Evolutionary conservation across 2,329 filamentous ascomycete species (phyloP).

Genomic region (Fusarium dlaminii): DNA sequence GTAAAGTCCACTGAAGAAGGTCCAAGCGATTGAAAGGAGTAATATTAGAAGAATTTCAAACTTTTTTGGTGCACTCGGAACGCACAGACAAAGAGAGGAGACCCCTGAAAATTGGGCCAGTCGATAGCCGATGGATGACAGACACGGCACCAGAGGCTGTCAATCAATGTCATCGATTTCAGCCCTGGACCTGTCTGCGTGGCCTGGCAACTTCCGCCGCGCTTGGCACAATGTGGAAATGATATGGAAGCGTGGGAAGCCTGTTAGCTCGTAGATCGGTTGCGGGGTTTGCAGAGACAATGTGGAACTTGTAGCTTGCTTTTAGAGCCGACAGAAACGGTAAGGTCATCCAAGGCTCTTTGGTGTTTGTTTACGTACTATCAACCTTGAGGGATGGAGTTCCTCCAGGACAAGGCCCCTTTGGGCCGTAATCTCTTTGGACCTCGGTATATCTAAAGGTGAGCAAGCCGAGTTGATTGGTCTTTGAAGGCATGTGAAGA

Average conservation of each 20-base stretch:
- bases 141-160: slow-evolving; percentile 2
- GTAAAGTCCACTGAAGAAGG: not conserved
- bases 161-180: slow-evolving; percentile 5
- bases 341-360: slow-evolving; percentile 14
- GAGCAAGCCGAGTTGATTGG: not conserved
- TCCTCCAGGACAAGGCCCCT: slow-evolving; percentile 5
- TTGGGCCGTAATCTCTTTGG: not conserved
- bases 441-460: slow-evolving; percentile 6
- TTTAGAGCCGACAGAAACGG: slow-evolving; percentile 6
- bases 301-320: slow-evolving; percentile 18
- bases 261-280: slow-evolving; percentile 22
- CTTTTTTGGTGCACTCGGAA: not conserved
- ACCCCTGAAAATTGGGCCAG: not conserved
- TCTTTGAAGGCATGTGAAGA: not conserved
- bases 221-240: slow-evolving; percentile 17
- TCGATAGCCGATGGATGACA: slow-evolving; percentile 10
- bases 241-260: slow-evolving; percentile 4
- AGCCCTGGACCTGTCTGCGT: slow-evolving; percentile 3
- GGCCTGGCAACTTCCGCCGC: not conserved
- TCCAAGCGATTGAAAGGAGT: not conserved
- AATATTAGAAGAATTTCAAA: not conserved
- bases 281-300: slow-evolving; percentile 24
- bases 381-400: slow-evolving; percentile 9
- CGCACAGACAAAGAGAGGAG: not conserved
- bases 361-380: slow-evolving; percentile 1